Evolutionary conservation across 305 asterid genomes (phyloP), one percentile per base, ranked within the genome.

Genomic region (Galium porrigens): DNA sequence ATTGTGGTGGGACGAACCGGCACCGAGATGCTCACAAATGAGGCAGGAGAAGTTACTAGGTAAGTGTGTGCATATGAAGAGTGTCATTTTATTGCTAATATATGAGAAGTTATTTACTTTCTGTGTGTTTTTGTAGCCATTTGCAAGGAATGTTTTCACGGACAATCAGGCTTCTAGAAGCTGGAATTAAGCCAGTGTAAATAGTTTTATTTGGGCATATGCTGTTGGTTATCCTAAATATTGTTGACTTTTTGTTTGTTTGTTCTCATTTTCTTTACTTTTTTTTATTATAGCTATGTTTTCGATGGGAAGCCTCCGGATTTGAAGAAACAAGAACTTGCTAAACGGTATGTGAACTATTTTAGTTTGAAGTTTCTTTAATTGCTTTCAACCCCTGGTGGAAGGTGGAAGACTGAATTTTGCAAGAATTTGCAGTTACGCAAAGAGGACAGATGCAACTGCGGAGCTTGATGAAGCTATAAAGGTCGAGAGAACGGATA

Each of bases 11-110:
- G 97, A 75, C 74, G 96, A 79, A 79, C 53, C 36, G 97, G 99
- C 34, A 81, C 87, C 3, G 99, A 92, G 64, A 87, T 85, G 90
- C 95, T 92, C 69, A 92, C 97, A 27, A 89, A 89, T 67, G 99
- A 92, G 81, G 95, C 95, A 58, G 97, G 99, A 58, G 96, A 92
- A 74, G 95, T 90, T 67, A 92, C 99, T 14, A 92, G 96, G 99
- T 89, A 74, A 18, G 18, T 27, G 37, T 1, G 4, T 56, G 11
- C n/a, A n/a, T 49, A 58, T 32, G 60, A 42, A 18, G 51, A 27
- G 10, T 54, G 18, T 14, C 49, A 42, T 42, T 42, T 30, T 6
- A 10, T 32, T 11, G 37, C 20, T 17, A 8, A 8, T 34, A 5
- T 59, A 12, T 27, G 11, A 17, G 0, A 10, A 15, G 49, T 34